phyloP scores from a whole-genome alignment of 805 yeast species.

The Saccharomycopsis amapae region DNA sequence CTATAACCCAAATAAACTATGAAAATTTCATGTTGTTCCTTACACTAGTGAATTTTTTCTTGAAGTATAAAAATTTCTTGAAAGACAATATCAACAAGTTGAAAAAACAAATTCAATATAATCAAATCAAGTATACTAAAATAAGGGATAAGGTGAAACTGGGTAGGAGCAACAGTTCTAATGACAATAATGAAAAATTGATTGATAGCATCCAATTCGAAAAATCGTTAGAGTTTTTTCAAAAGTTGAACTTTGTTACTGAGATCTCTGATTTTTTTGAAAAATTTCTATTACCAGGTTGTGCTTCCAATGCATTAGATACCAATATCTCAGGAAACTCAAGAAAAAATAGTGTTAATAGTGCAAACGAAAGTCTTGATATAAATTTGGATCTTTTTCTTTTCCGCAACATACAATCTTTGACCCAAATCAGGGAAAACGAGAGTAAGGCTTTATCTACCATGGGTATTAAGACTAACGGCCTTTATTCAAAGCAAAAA shows the following conservation, averaged over 20 bases:
- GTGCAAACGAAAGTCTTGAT: neutral
- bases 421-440: constrained; percentile 1
- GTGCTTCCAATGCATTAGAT: neutral
- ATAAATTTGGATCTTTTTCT: constrained; percentile 1
- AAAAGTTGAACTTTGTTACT: constrained; percentile 12
- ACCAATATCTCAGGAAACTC: neutral
- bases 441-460: neutral
- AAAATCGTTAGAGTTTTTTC: constrained; percentile 11
- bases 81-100: constrained; percentile 1
- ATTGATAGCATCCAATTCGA: constrained; percentile 14
- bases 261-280: constrained; percentile 16
- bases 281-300: constrained; percentile 7
- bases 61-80: constrained; percentile 11
- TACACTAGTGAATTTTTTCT: constrained; percentile 7
- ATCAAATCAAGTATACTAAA: neutral
- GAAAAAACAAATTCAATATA: constrained; percentile 10
- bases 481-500: neutral
- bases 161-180: neutral
- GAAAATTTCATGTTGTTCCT: constrained; percentile 8
- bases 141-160: neutral
- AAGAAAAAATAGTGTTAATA: neutral
- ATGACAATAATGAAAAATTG: neutral
- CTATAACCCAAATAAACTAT: constrained; percentile 1
- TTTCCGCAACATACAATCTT: constrained; percentile 4
- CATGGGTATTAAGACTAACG: neutral